A percentile compares a stretch with the other conserved stretches of the same genome.
These are phyloP conservation scores for Trichoderma citrinoviride DNA, from an alignment of 2,329 filamentous ascomycete genomes.

Conservation along the genomic window DNA sequence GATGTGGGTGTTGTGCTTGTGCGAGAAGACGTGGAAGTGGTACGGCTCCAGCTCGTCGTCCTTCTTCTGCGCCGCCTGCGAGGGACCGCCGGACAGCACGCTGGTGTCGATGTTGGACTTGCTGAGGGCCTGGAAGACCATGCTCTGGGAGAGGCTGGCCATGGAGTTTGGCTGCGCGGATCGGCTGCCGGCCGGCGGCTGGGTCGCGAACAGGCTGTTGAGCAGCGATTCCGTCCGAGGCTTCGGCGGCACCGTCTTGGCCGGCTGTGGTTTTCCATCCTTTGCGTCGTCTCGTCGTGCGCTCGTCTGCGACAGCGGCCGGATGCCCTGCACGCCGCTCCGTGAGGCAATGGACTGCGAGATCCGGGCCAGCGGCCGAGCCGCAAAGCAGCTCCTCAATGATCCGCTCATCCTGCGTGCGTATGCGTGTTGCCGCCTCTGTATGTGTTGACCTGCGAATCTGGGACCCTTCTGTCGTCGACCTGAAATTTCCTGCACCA, in stretches of 20 bases:
- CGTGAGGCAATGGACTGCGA: constrained; percentile 27
- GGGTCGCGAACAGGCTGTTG: constrained; percentile 35
- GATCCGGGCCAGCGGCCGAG: constrained; percentile 37
- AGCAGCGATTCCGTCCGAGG: constrained; percentile 34
- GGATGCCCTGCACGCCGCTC: constrained; percentile 28
- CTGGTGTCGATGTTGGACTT: constrained; percentile 37
- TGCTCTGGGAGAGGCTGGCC: constrained; percentile 37
- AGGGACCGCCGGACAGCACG: constrained; percentile 29
- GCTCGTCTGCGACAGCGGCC: constrained; percentile 43
- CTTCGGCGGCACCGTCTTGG: constrained; percentile 27
- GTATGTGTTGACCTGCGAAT: constrained; percentile 5
- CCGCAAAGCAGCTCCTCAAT: constrained; percentile 44
- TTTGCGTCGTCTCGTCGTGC: constrained; percentile 30
- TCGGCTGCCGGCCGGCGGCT: constrained; percentile 22
- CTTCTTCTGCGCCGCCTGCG: constrained; percentile 26
- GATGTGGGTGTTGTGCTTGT: constrained; percentile 94
- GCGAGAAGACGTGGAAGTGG: constrained; percentile 81
- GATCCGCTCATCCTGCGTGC: constrained; percentile 45
- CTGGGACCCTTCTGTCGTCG: background rate
- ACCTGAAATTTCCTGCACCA: constrained; percentile 11
- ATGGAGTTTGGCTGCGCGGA: constrained; percentile 32
- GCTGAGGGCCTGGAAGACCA: constrained; percentile 40
- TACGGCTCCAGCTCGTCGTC: constrained; percentile 59
- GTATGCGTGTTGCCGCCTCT: constrained; percentile 23
- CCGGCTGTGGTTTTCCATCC: constrained; percentile 26